Percentiles rank a stretch among this genome's conserved stretches.
Conservation (phyloP, 2,329 filamentous ascomycete species). For the Colletotrichum viniferum region DNA sequence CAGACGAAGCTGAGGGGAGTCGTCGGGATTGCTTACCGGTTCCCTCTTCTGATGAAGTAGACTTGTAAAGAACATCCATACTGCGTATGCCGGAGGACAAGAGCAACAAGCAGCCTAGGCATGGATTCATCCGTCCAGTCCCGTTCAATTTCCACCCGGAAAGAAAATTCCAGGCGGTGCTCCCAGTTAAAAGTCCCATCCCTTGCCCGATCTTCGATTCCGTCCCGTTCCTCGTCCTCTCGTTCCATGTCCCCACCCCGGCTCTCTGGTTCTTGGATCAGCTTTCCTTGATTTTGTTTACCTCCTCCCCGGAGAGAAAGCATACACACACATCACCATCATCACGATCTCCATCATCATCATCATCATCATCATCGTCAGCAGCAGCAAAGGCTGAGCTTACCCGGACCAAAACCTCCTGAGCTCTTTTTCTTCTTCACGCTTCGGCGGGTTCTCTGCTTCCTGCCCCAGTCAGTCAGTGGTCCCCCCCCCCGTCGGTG, state of each 20-base stretch:
- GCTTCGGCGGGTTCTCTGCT: neutral
- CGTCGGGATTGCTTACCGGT: neutral
- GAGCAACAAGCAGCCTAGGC: neutral
- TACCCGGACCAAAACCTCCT: slow-evolving; percentile 19
- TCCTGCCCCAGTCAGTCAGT: neutral
- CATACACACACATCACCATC: neutral
- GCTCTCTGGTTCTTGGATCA: neutral
- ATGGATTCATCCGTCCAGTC: neutral
- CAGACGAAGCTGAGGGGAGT: neutral
- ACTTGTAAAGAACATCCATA: neutral
- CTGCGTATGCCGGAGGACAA: neutral
- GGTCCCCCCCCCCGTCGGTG: neutral
- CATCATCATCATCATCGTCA: neutral
- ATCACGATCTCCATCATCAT: neutral
- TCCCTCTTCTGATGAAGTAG: neutral
- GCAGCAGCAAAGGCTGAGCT: neutral
- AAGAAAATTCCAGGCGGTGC: neutral
- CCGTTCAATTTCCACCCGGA: neutral
- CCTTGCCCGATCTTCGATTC: slow-evolving; percentile 7
- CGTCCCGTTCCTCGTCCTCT: neutral
- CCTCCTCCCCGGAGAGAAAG: neutral
- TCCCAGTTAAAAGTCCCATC: neutral
- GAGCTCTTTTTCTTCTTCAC: neutral
- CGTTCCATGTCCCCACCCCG: neutral
- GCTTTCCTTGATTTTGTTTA: slow-evolving; percentile 9